Evolutionary conservation across 768 basidiomycete genomes (phyloP).

Genomic region (Boletus insuetus): DNA sequence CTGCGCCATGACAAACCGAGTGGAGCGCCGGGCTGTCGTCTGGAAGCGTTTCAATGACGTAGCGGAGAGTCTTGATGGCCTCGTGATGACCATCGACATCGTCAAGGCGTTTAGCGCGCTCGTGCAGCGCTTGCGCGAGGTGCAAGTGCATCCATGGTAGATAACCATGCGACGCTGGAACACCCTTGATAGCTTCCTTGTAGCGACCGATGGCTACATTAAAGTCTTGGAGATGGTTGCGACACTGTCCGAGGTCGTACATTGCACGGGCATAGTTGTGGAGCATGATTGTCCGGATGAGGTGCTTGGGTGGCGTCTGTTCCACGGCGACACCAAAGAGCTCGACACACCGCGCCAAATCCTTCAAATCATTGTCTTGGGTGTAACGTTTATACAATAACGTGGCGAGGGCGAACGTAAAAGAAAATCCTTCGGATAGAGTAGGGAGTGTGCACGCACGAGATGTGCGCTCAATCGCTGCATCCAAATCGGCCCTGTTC

Average conservation of each 20-base stretch:
- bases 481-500: slow-evolving; percentile 11
- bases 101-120: background rate
- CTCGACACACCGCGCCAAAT: slow-evolving; percentile 16
- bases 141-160: background rate
- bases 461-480: slow-evolving; percentile 12
- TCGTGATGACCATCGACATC: background rate
- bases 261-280: slow-evolving; percentile 13
- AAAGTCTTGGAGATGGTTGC: slow-evolving; percentile 5
- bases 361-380: background rate
- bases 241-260: background rate
- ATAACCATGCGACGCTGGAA: slow-evolving; percentile 14
- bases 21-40: background rate
- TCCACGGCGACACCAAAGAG: slow-evolving; percentile 8
- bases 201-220: slow-evolving; percentile 9
- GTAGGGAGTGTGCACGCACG: slow-evolving; percentile 10
- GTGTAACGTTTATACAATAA: slow-evolving; percentile 10
- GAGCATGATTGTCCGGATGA: background rate
- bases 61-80: background rate
- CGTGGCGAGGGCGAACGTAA: slow-evolving; percentile 7
- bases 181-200: background rate
- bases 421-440: slow-evolving; percentile 2
- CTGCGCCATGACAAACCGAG: background rate
- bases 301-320: slow-evolving; percentile 14
- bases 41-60: background rate
- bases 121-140: slow-evolving; percentile 2